Evolutionary conservation across 768 basidiomycete genomes (phyloP), one percentile per base, ranked within the genome.

Genomic region (Russula abietina): DNA sequence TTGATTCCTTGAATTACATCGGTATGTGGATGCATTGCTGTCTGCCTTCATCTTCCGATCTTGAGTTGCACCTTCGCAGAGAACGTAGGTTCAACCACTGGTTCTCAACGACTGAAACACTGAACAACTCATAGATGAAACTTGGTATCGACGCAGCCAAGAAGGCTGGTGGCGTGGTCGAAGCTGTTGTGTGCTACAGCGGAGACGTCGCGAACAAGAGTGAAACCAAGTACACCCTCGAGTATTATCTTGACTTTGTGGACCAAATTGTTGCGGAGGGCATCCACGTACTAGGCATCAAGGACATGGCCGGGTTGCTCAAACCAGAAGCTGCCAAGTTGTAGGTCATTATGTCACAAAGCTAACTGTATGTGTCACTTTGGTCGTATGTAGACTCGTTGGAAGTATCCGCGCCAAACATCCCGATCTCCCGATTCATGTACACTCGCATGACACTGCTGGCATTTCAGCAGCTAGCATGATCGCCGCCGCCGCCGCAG

Each of bases 131-230:
- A 1, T 67, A 98, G 90, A 91, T 99, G 91, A 88, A 83, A 75
- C 86, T 99, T 69, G 97, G 97, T 73, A 98, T 99, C 69, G 97
- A 99, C 72, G 97, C 97, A 45, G 97, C 97, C 62, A 99, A 98
- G 86, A 97, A 97, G 75, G 97, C 97, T 36, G 97, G 97, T 61
- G 97, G 97, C 80, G 97, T 99, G 55, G 88, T 89, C 64, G 97
- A 99, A 75, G 97, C 92, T 48, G 93, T 92, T 62, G 91, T 96
- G 68, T 99, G 97, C 79, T 99, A 99, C 81, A 95, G 91, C 68
- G 97, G 97, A 64, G 97, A 99, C 73, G 89, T 97, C 53, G 95
- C 94, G 43, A 91, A 84, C 77, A 87, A 92, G 58, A 94, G 89
- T 76, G 93, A 95, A 77, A 93, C 82, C 65, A 99, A 99, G 77